phyloP scores from a whole-genome alignment of 2,329 filamentous ascomycete species.

The Penicillium sp. region DNA sequence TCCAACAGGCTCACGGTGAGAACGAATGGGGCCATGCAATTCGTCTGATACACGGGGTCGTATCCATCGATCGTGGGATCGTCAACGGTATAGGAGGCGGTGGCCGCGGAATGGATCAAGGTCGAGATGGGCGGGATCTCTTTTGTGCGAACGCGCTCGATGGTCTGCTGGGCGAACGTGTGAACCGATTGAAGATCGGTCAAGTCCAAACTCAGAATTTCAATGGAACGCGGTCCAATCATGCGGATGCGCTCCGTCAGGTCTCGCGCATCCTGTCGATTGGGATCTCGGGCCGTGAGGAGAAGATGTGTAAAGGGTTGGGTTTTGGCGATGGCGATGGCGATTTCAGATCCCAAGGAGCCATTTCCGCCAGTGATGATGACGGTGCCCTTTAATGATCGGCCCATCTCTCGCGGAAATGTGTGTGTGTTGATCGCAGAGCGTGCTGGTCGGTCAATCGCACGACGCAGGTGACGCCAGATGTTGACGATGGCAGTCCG shows the following conservation, averaged over 20 bases:
- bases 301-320: conserved; percentile 34
- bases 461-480: too few species aligned
- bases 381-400: conserved; percentile 31
- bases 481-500: too few species aligned
- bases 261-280: conserved; percentile 24
- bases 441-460: background rate
- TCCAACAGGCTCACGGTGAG: conserved; percentile 33
- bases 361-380: conserved; percentile 36
- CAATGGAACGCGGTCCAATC: conserved; percentile 31
- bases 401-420: conserved; percentile 22
- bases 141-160: conserved; percentile 27
- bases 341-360: conserved; percentile 31
- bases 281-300: conserved; percentile 27
- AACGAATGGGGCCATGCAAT: conserved; percentile 33
- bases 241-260: conserved; percentile 26
- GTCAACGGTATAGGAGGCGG: conserved; percentile 29
- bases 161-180: conserved; percentile 27
- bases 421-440: background rate
- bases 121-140: conserved; percentile 32
- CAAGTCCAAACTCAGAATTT: conserved; percentile 28
- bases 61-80: conserved; percentile 28
- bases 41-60: conserved; percentile 34
- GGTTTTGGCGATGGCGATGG: conserved; percentile 30
- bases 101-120: conserved; percentile 31
- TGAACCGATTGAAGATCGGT: conserved; percentile 28